A percentile compares a stretch with the other conserved stretches of the same genome.
Evolutionary conservation across 1,284 basidiomycete species (phyloP).

Genomic region (Irpex sp.): DNA sequence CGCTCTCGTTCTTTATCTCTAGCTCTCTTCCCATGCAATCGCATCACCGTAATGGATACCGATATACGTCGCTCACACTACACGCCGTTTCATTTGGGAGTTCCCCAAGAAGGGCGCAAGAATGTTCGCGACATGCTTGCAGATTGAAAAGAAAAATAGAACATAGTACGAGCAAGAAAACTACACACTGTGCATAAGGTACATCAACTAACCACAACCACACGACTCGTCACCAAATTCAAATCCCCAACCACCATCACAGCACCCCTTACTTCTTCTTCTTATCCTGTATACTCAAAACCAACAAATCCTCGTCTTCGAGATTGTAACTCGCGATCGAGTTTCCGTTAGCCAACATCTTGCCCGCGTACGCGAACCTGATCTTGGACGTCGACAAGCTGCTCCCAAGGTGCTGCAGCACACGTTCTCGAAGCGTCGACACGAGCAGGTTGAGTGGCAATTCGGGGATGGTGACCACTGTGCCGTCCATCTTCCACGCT

Average conservation of each 20-base stretch:
- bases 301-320: slow-evolving; percentile 80
- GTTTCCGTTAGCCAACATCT: slow-evolving; percentile 80
- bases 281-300: slow-evolving; percentile 69
- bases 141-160: not conserved
- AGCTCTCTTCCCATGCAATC: not conserved
- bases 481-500: slow-evolving; percentile 89
- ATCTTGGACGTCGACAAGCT: slow-evolving; percentile 74
- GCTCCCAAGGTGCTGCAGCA: slow-evolving; percentile 71
- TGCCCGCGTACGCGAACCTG: slow-evolving; percentile 70
- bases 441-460: slow-evolving; percentile 78
- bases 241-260: not conserved
- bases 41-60: too few relatives aligned
- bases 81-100: too few relatives aligned
- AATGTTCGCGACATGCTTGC: too few relatives aligned
- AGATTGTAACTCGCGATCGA: slow-evolving; percentile 85
- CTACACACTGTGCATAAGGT: not conserved
- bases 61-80: too few relatives aligned
- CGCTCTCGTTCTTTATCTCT: not conserved
- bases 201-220: not conserved
- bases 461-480: slow-evolving; percentile 69
- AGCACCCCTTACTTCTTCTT: slow-evolving; percentile 52
- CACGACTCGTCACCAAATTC: too few relatives aligned
- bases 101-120: too few relatives aligned
- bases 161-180: not conserved
- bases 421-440: slow-evolving; percentile 82